Conservation (phyloP, 306 rosid species). For the Rosa chinensis region DNA sequence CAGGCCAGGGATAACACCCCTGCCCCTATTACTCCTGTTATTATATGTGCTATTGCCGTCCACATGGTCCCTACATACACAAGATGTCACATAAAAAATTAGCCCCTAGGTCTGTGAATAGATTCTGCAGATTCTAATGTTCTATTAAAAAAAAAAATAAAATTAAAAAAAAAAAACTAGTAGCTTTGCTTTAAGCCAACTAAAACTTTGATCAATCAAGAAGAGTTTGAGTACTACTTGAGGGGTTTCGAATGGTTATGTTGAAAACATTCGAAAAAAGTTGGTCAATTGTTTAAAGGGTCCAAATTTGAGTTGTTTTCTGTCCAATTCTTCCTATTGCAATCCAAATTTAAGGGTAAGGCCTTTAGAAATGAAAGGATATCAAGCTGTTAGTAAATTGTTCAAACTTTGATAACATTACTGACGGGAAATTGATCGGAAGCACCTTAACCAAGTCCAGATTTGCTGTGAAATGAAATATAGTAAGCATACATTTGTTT, state of each 20-base stretch:
- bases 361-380: neutral
- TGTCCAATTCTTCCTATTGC: neutral
- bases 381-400: neutral
- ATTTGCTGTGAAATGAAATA: neutral
- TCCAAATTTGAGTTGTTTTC: neutral
- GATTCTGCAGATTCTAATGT: neutral
- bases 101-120: neutral
- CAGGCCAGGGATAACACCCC: slow-evolving; percentile 82
- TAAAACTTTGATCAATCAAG: neutral
- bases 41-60: slow-evolving; percentile 61
- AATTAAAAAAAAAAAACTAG: too few relatives aligned
- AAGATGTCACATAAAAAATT: neutral
- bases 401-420: neutral
- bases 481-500: neutral
- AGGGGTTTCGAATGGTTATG: neutral
- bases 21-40: slow-evolving; percentile 82
- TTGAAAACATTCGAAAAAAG: neutral
- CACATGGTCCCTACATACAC: slow-evolving; percentile 22
- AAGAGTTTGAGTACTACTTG: neutral
- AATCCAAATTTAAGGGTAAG: neutral
- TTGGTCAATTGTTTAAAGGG: neutral
- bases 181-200: neutral
- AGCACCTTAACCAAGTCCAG: neutral
- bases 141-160: too few relatives aligned
- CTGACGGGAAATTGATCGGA: neutral